Base-by-base conservation (phyloP, 2,329 filamentous ascomycete genomes). In the Didymosphaeria variabile region DNA sequence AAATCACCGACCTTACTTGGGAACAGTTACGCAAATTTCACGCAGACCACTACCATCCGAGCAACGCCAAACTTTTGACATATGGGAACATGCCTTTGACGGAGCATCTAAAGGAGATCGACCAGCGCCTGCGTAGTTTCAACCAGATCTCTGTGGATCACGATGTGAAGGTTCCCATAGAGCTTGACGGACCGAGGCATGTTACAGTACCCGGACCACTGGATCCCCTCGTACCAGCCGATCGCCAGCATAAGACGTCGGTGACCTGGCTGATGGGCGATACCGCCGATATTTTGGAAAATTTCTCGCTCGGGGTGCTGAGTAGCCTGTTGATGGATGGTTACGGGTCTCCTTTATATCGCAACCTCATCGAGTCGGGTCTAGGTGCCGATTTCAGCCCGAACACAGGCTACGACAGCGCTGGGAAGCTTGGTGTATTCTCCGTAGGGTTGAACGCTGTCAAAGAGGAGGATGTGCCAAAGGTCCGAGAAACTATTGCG, bases 1-100 rank as follows among this genome's bases (percentile, higher is more conserved):
- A 94, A 79, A 99, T 99, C 71, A 97, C 95, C 32, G 92, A 98
- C 70, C 82, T 99, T 62, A 98, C 94, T 0, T 94, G 97, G 79
- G 88, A 94, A 71, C 92, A 97, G 76, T 83, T 99, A 53, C 91
- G 89, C 73, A 87, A 90, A 45, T 99, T 97, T 77, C 96, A 98
- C 67, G 90, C 90, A 46, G 88, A 93, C 67, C 93, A 99, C 79
- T 99, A 99, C 77, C 94, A 99, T 78, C 95, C 95, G 0, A 98
- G 93, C 80, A 99, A 99, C 79, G 91, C 94, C 49, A 98, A 97
- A 80, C 85, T 99, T 46, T 89, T 98, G 72, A 97, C 95, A 0
- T 99, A 99, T 69, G 95, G 95, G 55, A 90, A 97, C 73, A 93
- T 98, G 87, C 91, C 93, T 1, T 81, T 99, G 62, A 84, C 84